Evolutionary conservation across 2,329 filamentous ascomycete genomes (phyloP).

Genomic region (Colletotrichum lindemuthianum): DNA sequence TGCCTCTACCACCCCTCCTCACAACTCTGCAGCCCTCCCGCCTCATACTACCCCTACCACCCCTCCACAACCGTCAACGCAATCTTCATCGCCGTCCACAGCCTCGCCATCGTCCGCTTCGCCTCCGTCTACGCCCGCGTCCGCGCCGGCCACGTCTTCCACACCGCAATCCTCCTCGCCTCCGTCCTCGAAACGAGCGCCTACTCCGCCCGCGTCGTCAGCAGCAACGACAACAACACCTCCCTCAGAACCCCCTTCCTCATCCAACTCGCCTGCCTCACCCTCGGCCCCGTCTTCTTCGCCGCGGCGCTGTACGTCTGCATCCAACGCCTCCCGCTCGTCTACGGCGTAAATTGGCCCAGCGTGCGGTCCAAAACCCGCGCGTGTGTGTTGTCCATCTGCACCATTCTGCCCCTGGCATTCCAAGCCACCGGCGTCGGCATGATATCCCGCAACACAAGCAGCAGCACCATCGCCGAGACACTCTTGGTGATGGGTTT

Average conservation of each 20-base stretch:
- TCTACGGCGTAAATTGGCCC: conserved; percentile 60
- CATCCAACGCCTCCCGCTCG: conserved; percentile 59
- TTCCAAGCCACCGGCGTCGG: conserved; percentile 71
- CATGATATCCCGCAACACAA: too few species aligned
- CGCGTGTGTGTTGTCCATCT: conserved; percentile 35
- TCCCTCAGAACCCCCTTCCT: conserved; percentile 60
- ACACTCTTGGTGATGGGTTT: too few species aligned
- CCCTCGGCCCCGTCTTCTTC: conserved; percentile 72
- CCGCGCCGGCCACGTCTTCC: conserved; percentile 61
- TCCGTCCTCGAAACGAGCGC: conserved; percentile 66
- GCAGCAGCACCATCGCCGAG: too few species aligned
- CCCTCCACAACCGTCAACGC: conserved; percentile 54
- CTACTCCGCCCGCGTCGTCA: conserved; percentile 66
- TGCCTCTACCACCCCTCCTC: conserved; percentile 44
- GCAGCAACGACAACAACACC: conserved; percentile 64
- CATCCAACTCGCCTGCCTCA: conserved; percentile 70
- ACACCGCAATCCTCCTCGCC: conserved; percentile 63
- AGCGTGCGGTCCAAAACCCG: conserved; percentile 57
- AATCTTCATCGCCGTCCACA: conserved; percentile 61
- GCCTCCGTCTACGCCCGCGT: conserved; percentile 53
- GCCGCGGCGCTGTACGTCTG: conserved; percentile 73
- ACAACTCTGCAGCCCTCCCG: conserved; percentile 45
- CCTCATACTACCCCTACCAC: conserved; percentile 59
- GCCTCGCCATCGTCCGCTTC: conserved; percentile 55
- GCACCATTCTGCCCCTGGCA: conserved; percentile 61